Percentiles rank a stretch among this genome's conserved stretches.
Evolutionary conservation across 2,329 filamentous ascomycete genomes (phyloP).

Genomic region (Sporothrix mexicana): DNA sequence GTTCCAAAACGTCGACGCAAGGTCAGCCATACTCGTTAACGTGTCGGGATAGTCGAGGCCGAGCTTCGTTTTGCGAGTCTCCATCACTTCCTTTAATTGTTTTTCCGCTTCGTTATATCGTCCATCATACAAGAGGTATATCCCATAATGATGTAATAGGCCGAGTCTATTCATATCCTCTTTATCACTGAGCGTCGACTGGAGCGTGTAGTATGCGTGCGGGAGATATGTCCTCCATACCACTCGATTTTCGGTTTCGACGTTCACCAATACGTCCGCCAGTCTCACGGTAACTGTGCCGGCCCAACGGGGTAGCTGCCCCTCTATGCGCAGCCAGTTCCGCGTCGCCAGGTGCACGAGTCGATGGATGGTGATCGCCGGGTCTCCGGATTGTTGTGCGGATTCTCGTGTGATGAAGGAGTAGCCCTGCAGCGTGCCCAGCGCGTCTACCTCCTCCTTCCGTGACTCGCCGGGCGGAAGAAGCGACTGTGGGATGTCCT

Average conservation of each 20-base stretch:
- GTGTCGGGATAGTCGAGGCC: no score
- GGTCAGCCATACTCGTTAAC: no score
- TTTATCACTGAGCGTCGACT: background rate
- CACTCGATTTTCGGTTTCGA: background rate
- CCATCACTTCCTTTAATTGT: background rate
- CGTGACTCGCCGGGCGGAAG: constrained; percentile 35
- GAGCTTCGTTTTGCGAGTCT: constrained; percentile 10
- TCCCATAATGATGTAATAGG: background rate
- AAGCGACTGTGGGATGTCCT: constrained; percentile 42
- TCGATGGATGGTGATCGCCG: constrained; percentile 43
- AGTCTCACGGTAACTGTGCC: constrained; percentile 34
- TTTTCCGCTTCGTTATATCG: constrained; percentile 16
- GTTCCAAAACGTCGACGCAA: no score
- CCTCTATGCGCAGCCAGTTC: constrained; percentile 40
- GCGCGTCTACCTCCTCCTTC: constrained; percentile 35
- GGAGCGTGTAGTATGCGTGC: constrained; percentile 21
- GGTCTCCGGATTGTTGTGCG: constrained; percentile 32
- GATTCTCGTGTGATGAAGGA: no score
- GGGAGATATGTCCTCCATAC: constrained; percentile 29
- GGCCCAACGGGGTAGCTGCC: background rate
- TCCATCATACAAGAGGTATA: constrained; percentile 8
- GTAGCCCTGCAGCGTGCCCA: constrained; percentile 42
- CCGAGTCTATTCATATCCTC: background rate
- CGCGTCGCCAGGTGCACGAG: constrained; percentile 43
- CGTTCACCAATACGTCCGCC: background rate